Evolutionary conservation across 345 rosid species (phyloP), one percentile per base, ranked within the genome.

Genomic region (Brassica nigra): DNA sequence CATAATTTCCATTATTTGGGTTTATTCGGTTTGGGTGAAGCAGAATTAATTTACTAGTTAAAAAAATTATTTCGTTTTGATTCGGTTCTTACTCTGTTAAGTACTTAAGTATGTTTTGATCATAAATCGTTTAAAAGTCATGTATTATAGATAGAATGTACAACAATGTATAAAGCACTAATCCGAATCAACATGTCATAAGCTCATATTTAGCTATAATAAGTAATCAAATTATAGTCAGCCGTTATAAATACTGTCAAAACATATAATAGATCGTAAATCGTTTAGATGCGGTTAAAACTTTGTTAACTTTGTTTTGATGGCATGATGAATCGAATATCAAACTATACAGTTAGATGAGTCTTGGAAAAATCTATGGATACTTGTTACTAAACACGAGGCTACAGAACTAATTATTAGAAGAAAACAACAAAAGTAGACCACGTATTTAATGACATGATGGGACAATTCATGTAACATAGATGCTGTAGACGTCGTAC

Each of bases 401-500:
- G 33, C 15, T 28, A 5, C 58, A 66, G 2, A 72, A 27, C 33
- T 36, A n/a, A 12, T 4, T 5, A 4, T 33, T 55, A 39, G 33
- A 37, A 57, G 28, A 16, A 62, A 12, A 79, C 20, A 8, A 54
- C 34, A n/a, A 28, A 28, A 28, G 34, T 7, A 36, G 8, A 74
- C 61, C 37, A 49, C 59, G 23, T 36, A 74, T 62, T 37, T 49
- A 62, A 52, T 69, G 36, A 10, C 37, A 0, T 31, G 83, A 75
- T 69, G 61, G 52, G 66, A 75, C 79, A 62, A 69, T 33, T 68
- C 79, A 80, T 15, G 58, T 58, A 74, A 61, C 78, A 54, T 79
- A 79, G 75, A 74, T 68, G 78, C 68, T 79, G 14, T 47, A 79
- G 70, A 79, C 65, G 68, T 74, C 76, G 71, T 62, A 63, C 83